Evolutionary conservation across 768 basidiomycete species (phyloP), one percentile per base, ranked within the genome.

Genomic region (Epithele typhae): DNA sequence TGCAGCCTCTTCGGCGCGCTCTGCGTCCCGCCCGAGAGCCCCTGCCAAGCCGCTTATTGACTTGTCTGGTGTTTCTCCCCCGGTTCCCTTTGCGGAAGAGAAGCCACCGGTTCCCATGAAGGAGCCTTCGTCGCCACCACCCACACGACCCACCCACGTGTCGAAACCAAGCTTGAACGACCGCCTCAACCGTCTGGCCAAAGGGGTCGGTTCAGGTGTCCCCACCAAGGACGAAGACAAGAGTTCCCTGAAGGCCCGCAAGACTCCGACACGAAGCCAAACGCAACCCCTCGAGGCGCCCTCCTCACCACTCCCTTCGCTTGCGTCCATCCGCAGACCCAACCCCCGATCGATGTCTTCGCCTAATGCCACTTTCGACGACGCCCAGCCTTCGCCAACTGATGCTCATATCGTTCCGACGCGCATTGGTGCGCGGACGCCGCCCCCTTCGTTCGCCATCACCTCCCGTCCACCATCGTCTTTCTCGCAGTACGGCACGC

Each of bases 21-120:
- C 65, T 63, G 21, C 46, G 43, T 27, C 46, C 36, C 40, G 43
- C 17, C 37, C 47, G 12, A 55, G 64, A 11, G 54, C 55, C 12
- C 68, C 66, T n/a, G 17, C 61, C 8, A 76, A 72, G 52, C 75
- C 75, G 1, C 63, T 76, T 18, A 71, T 76, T 25, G 74, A 68
- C 40, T 63, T 68, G 33, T 54, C 53, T 8, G 43, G 50, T 25
- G 37, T 64, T 25, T 37, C 39, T 3, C 49, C 50, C 3, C 53
- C 49, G 10, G 32, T 44, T 22, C 22, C 43, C 27, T 45, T 40
- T 19, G 45, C 41, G 7, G 49, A 53, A n/a, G 49, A 54, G 17
- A 45, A 40, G 24, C 36, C 52, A 12, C 45, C 59, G 1, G 30
- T 45, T 11, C 52, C 54, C 14, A 36, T 22, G 36, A 57, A 59